Evolutionary conservation across 495 filamentous ascomycete species (phyloP).

Genomic region (Achaetomiella virescens): DNA sequence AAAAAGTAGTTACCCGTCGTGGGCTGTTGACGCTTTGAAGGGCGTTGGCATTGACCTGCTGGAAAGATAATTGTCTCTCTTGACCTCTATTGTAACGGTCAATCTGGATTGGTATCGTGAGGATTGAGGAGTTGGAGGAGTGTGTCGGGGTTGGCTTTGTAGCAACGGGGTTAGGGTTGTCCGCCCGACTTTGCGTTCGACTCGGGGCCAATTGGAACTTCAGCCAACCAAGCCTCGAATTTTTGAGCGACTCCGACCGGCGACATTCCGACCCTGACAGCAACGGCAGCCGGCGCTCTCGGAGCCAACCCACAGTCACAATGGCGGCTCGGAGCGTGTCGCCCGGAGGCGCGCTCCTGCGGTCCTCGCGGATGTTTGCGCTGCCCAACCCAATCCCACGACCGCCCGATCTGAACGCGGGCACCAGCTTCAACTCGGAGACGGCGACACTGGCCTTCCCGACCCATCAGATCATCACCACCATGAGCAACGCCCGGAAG

Average conservation of each 20-base stretch:
- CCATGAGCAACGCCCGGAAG: conserved; percentile 62
- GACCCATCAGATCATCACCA: conserved; percentile 79
- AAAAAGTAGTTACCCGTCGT: conserved; percentile 63
- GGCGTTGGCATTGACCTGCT: conserved; percentile 79
- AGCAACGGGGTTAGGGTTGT: conserved; percentile 19
- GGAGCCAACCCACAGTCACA: conserved; percentile 13
- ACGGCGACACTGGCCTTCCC: conserved; percentile 72
- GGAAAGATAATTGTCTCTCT: conserved; percentile 10
- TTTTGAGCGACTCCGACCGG: conserved; percentile 9
- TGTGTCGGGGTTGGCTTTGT: too few relatives aligned
- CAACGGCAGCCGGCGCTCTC: conserved; percentile 1
- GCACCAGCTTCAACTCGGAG: conserved; percentile 45
- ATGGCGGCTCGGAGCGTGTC: conserved; percentile 41
- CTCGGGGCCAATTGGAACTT: background rate
- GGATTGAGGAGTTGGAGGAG: too few relatives aligned
- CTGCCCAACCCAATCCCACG: conserved; percentile 48
- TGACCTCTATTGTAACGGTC: too few relatives aligned
- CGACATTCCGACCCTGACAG: conserved; percentile 1
- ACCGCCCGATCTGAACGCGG: conserved; percentile 33
- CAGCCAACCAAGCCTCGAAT: conserved; percentile 13
- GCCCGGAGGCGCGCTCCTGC: conserved; percentile 54
- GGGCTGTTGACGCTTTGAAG: conserved; percentile 77
- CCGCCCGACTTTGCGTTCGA: background rate
- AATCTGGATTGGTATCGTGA: too few relatives aligned
- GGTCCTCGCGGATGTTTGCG: conserved; percentile 53